A percentile compares a stretch with the other conserved stretches of the same genome.
Evolutionary conservation across 1,139 yeast genomes (phyloP).

Genomic region (Saccharomyces pastorianus): DNA sequence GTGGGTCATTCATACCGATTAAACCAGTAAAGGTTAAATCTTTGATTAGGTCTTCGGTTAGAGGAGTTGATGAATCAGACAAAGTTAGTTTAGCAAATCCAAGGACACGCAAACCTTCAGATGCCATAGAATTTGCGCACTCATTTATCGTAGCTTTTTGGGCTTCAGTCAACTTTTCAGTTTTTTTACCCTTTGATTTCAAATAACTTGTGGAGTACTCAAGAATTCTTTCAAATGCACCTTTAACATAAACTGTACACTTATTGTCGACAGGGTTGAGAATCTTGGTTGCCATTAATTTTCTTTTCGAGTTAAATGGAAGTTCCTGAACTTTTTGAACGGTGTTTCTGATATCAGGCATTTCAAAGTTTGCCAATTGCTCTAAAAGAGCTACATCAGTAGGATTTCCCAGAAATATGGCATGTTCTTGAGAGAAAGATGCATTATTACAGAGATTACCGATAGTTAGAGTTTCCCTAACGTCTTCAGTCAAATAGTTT

Average conservation of each 20-base stretch:
- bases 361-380: conserved; percentile 58
- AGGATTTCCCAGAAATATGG: conserved; percentile 79
- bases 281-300: conserved; percentile 68
- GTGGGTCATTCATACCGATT: conserved; percentile 95
- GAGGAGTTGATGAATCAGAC: conserved; percentile 33
- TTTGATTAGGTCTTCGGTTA: conserved; percentile 39
- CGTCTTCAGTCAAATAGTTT: conserved; percentile 44
- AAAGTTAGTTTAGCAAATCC: conserved; percentile 52
- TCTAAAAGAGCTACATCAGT: conserved; percentile 88
- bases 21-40: conserved; percentile 73
- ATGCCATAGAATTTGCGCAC: conserved; percentile 60
- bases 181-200: conserved; percentile 46
- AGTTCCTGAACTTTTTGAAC: conserved; percentile 54
- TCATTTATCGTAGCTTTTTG: conserved; percentile 40
- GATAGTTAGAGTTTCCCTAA: conserved; percentile 48
- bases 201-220: conserved; percentile 52
- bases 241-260: conserved; percentile 63
- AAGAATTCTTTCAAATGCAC: conserved; percentile 77
- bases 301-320: conserved; percentile 78
- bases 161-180: conserved; percentile 45
- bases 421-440: conserved; percentile 57
- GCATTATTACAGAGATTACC: conserved; percentile 83
- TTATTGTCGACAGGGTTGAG: conserved; percentile 49
- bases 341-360: conserved; percentile 55
- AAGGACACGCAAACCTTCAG: conserved; percentile 78